Percentiles rank a stretch among this genome's conserved stretches.
Conservation (phyloP, 2,329 filamentous ascomycete genomes). For the Orbilia oligospora region DNA sequence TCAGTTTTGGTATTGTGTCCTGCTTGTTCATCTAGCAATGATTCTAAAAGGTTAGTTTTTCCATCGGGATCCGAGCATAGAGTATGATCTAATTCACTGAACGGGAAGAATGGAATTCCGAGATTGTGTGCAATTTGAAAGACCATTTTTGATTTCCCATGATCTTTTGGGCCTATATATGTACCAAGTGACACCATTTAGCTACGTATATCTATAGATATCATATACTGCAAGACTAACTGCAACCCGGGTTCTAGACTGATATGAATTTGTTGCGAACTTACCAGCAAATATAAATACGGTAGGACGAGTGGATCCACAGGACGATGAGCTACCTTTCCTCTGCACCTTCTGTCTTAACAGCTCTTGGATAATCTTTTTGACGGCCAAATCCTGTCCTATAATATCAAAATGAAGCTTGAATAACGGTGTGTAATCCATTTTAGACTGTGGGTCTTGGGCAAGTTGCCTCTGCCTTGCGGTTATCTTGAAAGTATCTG, state of each 20-base stretch:
- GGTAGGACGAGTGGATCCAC: neutral
- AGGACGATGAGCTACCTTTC: neutral
- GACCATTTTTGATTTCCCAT: neutral
- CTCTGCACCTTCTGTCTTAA: constrained; percentile 16
- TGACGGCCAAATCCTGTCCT: constrained; percentile 4
- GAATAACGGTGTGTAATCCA: neutral
- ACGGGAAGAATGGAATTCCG: neutral
- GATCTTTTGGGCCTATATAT: neutral
- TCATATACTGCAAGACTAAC: too few species aligned
- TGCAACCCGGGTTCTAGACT: too few species aligned
- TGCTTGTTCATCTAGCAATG: neutral
- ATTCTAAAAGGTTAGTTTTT: neutral
- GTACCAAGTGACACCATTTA: too few species aligned
- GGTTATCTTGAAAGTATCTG: neutral
- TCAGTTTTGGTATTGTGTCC: too few species aligned
- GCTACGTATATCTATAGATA: too few species aligned
- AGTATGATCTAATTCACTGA: neutral
- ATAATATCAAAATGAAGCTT: neutral
- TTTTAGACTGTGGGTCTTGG: neutral
- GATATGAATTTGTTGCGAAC: too few species aligned
- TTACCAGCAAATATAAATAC: neutral
- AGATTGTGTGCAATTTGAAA: neutral
- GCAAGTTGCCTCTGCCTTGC: constrained; percentile 5
- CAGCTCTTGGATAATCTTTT: neutral
- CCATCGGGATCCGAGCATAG: neutral